A percentile compares a stretch with the other conserved stretches of the same genome.
phyloP scores from a whole-genome alignment of 164 flowering plant species.

The Houttuynia cordata region DNA sequence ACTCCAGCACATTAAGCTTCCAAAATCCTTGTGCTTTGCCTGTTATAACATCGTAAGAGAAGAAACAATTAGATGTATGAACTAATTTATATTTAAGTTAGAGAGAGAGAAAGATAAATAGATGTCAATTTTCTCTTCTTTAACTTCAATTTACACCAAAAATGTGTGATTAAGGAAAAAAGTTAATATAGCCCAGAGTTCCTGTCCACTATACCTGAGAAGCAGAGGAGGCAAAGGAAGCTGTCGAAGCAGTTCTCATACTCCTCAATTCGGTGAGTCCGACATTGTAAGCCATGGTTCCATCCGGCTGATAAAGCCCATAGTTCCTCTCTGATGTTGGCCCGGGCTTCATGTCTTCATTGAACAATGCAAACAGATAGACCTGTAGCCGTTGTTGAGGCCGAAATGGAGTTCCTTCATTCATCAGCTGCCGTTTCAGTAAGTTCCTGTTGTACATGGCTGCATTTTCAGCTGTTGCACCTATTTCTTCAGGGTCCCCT shows the following conservation, averaged over 20 bases:
- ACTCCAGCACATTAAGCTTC: too few species aligned
- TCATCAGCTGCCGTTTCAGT: conserved; percentile 46
- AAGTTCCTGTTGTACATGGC: conserved; percentile 56
- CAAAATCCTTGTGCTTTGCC: too few species aligned
- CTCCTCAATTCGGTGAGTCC: conserved; percentile 42
- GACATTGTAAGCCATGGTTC: conserved; percentile 75
- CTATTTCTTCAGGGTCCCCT: conserved; percentile 64
- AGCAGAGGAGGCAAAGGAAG: conserved; percentile 51
- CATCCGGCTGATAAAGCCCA: conserved; percentile 72
- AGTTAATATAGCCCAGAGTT: too few species aligned
- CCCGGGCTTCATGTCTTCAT: conserved; percentile 85
- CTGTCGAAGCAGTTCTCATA: conserved; percentile 19
- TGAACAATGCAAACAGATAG: conserved; percentile 78
- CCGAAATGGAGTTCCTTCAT: conserved; percentile 83
- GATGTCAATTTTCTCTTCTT: too few species aligned
- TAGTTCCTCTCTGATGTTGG: conserved; percentile 86
- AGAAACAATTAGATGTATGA: too few species aligned
- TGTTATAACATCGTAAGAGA: too few species aligned
- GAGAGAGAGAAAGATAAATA: too few species aligned
- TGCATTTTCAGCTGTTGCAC: conserved; percentile 71
- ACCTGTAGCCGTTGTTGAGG: conserved; percentile 57
- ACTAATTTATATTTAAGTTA: too few species aligned
- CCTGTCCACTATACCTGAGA: conserved; percentile 51
- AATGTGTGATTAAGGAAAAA: too few species aligned
- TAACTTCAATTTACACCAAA: too few species aligned